Evolutionary conservation across 495 filamentous ascomycete species (phyloP).

Genomic region (Neurospora sp.): DNA sequence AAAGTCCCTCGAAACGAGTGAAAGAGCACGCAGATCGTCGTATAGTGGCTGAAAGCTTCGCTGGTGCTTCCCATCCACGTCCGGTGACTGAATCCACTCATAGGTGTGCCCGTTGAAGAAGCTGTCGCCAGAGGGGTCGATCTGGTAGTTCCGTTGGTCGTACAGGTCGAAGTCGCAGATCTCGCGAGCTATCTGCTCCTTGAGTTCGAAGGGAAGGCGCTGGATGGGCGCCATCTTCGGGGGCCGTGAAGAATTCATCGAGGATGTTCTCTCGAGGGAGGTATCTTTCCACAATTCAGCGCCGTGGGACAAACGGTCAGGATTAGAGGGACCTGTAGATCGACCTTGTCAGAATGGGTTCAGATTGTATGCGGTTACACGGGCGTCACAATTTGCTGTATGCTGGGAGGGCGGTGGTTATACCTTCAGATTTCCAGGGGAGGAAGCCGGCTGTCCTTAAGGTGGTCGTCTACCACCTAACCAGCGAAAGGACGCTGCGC

Average conservation of each 20-base stretch:
- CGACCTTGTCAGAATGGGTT: neutral
- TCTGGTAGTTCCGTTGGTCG: neutral
- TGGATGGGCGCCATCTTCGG: neutral
- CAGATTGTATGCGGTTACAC: neutral
- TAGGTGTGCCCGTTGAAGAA: neutral
- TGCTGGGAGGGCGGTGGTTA: neutral
- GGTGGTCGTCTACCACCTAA: neutral
- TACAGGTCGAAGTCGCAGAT: neutral
- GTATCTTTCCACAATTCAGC: neutral
- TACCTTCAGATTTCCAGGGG: neutral
- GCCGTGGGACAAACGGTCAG: neutral
- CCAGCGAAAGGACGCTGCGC: neutral
- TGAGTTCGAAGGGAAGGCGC: neutral
- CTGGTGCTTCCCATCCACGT: neutral
- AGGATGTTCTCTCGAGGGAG: neutral
- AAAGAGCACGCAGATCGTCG: neutral
- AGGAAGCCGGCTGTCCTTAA: neutral
- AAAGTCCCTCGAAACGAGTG: neutral
- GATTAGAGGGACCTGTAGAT: neutral
- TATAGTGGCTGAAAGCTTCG: neutral
- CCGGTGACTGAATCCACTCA: neutral
- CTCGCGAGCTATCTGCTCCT: neutral
- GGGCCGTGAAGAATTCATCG: neutral
- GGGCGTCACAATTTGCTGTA: neutral
- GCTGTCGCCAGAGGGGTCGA: neutral